phyloP scores from a whole-genome alignment of 2,329 filamentous ascomycete genomes.

The Xenoacremonium recifei region DNA sequence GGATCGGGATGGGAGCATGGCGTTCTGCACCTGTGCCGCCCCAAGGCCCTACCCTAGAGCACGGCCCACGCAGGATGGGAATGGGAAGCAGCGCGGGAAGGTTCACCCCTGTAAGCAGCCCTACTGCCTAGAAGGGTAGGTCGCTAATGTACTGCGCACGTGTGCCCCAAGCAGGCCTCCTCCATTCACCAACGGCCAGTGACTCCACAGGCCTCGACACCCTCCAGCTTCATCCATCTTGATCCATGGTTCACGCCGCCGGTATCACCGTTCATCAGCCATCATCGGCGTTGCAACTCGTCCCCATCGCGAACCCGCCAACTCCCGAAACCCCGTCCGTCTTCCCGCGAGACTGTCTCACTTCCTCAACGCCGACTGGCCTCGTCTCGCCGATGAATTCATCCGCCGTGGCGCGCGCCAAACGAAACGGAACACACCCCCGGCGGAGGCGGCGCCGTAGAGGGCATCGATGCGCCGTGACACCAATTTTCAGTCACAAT shows the following conservation, averaged over 20 bases:
- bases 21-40: too few relatives aligned
- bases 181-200: constrained; percentile 4
- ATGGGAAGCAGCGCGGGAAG: too few relatives aligned
- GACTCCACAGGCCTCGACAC: too few relatives aligned
- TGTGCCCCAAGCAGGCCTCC: constrained; percentile 11
- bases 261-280: background rate
- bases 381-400: background rate
- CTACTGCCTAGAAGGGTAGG: constrained; percentile 17
- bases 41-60: background rate
- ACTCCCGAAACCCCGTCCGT: background rate
- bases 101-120: background rate
- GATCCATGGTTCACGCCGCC: constrained; percentile 1
- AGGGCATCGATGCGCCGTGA: background rate
- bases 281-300: background rate
- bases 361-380: background rate
- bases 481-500: constrained; percentile 5
- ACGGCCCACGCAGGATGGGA: too few relatives aligned
- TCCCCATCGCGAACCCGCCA: background rate
- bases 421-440: constrained; percentile 24
- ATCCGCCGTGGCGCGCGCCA: constrained; percentile 21
- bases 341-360: background rate
- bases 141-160: constrained; percentile 22
- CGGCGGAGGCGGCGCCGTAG: too few relatives aligned
- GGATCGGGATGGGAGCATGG: too few relatives aligned
- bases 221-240: constrained; percentile 1